Conservation (phyloP, 208 protist species). For the Leishmania arabica region DNA sequence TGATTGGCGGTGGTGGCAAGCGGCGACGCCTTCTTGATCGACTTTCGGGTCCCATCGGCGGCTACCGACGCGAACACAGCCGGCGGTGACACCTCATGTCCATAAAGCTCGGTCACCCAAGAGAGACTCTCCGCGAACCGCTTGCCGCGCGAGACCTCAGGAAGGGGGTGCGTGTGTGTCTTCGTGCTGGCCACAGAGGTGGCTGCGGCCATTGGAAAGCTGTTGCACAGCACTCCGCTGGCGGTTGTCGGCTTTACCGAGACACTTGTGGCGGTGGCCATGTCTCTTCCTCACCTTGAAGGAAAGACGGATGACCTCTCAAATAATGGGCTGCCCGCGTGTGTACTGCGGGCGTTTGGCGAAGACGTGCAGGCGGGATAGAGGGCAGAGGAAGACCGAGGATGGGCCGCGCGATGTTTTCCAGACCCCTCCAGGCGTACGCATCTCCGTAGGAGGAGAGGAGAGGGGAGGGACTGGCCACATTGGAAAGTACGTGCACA, state of each 20-base stretch:
- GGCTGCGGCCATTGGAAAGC: constrained; percentile 20
- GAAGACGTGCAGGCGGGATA: background rate
- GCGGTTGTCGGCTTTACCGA: constrained; percentile 21
- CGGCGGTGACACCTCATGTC: background rate
- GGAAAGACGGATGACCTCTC: background rate
- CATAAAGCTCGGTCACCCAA: constrained; percentile 33
- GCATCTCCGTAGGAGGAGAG: background rate
- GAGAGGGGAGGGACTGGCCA: background rate
- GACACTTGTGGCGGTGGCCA: constrained; percentile 2
- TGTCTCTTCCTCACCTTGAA: background rate
- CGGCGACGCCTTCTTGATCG: background rate
- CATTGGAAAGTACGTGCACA: background rate
- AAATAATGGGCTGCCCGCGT: background rate
- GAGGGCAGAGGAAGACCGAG: background rate
- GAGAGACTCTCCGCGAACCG: background rate
- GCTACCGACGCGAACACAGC: background rate
- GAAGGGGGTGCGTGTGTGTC: constrained; percentile 16
- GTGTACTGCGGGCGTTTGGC: background rate
- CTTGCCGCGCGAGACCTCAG: constrained; percentile 17
- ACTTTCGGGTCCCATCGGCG: background rate
- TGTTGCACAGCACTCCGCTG: constrained; percentile 29
- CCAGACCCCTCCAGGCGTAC: background rate
- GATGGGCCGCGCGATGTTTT: background rate
- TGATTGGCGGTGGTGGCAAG: constrained; percentile 5
- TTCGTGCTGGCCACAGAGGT: constrained; percentile 22